These are phyloP conservation scores for Hanseniaspora opuntiae DNA, from an alignment of 805 yeast species.

Conservation along the genomic window DNA sequence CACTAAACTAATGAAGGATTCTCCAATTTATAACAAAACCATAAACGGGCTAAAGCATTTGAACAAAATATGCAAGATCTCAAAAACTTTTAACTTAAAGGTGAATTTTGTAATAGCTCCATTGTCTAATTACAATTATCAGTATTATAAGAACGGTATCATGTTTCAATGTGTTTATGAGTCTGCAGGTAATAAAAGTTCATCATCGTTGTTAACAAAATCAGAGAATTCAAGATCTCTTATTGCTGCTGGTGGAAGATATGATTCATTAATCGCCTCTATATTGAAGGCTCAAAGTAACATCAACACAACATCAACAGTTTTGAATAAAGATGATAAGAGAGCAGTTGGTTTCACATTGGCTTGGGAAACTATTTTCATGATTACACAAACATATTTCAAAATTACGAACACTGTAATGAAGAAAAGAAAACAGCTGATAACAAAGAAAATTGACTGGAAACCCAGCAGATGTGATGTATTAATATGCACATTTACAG, in stretches of 20 bases:
- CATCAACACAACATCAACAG: conserved; percentile 15
- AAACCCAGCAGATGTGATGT: conserved; percentile 64
- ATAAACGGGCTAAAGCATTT: conserved; percentile 53
- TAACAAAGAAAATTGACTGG: conserved; percentile 34
- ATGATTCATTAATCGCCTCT: conserved; percentile 57
- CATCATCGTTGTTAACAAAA: neutral
- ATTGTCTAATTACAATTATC: conserved; percentile 65
- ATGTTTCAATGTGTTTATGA: conserved; percentile 81
- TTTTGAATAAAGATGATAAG: conserved; percentile 22
- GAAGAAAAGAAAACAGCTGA: conserved; percentile 26
- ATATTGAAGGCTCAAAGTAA: conserved; percentile 44
- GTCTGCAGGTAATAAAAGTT: neutral
- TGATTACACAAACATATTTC: conserved; percentile 36
- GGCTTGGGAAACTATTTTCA: conserved; percentile 54
- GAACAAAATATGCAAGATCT: conserved; percentile 39
- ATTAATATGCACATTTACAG: conserved; percentile 55
- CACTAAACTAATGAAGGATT: conserved; percentile 58
- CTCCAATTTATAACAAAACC: conserved; percentile 46
- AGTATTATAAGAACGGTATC: conserved; percentile 64
- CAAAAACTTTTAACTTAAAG: conserved; percentile 46
- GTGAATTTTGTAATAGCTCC: conserved; percentile 58
- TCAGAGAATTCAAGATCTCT: conserved; percentile 30
- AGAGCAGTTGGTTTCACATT: conserved; percentile 79
- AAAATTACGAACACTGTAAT: conserved; percentile 25
- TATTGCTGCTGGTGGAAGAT: conserved; percentile 89